Base-by-base conservation (phyloP, 2,329 filamentous ascomycete species). In the Knufia petricola region DNA sequence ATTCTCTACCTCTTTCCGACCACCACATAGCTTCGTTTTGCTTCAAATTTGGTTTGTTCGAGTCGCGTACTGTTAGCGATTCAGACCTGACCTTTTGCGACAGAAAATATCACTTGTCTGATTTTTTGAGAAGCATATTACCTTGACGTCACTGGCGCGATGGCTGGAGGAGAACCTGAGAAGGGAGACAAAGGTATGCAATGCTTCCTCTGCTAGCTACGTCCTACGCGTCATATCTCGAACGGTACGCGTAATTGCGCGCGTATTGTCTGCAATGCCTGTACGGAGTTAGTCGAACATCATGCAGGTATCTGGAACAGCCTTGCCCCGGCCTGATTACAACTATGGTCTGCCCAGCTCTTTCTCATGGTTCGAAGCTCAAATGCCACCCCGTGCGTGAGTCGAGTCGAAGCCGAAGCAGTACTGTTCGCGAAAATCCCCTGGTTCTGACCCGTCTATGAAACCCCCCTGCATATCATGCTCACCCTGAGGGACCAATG, bases 171-270 rank as follows among this genome's bases (percentile, higher is more conserved):
- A 50, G 62, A 69, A 50, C 63, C 72, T 57, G 68, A 76, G 62
- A 68, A 74, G 61, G 74, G 73, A 52, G 70, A 73, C 57, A 66
- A 73, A 66, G 70, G 70, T 72, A 65, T 51, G 66, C 59, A 20
- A 19, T 44, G 12, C n/a, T 12, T 32, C n/a, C 46, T 26, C 17
- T 23, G 32, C 28, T 28, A 23, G 30, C 4, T 26, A 17, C 21
- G 13, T n/a, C 38, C 12, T 31, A 17, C 13, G 17, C 19, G 17
- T 15, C 34, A 24, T 15, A 42, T 10, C 12, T 43, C 23, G 39
- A 3, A n/a, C 36, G 17, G 19, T 26, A 46, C 15, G 37, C 34
- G 36, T 32, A 31, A 37, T 34, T 17, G 17, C 21, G 37, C 37
- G 17, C 12, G 21, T 21, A 39, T 21, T 9, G 21, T 12, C 4